phyloP scores from a whole-genome alignment of 2,329 filamentous ascomycete species.

The Tolypocladium amazonense region DNA sequence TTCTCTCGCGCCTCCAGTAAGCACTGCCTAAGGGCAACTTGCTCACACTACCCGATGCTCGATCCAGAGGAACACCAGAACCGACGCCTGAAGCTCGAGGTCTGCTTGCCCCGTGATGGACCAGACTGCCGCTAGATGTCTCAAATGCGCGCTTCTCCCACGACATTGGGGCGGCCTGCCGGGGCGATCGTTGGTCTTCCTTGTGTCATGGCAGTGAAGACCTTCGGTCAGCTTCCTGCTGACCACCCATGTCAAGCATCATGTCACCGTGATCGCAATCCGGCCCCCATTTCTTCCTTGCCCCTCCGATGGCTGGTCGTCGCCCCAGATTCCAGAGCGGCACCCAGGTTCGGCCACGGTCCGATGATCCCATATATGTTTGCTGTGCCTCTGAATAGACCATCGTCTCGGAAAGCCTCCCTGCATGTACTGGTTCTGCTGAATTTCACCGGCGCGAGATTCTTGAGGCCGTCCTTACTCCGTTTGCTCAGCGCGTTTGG shows the following conservation, averaged over 20 bases:
- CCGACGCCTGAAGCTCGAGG: neutral
- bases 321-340: neutral
- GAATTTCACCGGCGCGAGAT: neutral
- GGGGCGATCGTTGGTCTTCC: neutral
- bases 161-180: neutral
- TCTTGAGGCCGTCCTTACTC: neutral
- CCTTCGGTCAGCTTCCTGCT: neutral
- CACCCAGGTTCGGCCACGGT: neutral
- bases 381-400: neutral
- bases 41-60: neutral
- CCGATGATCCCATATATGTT: neutral
- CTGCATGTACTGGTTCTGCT: neutral
- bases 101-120: neutral
- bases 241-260: neutral
- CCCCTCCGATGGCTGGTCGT: neutral
- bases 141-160: neutral
- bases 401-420: neutral
- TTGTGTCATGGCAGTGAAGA: constrained; percentile 3
- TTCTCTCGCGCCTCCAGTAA: neutral
- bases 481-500: neutral
- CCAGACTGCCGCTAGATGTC: neutral
- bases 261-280: neutral
- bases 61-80: neutral
- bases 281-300: neutral
- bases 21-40: neutral